Base-by-base conservation (phyloP, 1,284 basidiomycete genomes). In the Phaffia rhodozyma region DNA sequence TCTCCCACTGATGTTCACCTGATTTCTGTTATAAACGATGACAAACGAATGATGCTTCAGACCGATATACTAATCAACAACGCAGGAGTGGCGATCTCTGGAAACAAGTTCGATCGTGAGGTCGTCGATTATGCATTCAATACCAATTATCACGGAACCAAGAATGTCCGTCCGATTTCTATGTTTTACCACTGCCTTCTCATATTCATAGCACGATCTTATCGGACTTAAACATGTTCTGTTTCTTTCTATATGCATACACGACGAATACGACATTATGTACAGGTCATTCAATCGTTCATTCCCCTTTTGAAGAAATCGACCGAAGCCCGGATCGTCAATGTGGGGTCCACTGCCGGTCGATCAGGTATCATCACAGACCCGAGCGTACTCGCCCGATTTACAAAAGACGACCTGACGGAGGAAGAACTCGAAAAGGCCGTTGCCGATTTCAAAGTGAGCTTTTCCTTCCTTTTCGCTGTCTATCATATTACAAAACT, bases 21-120 rank as follows among this genome's bases (percentile, higher is more conserved):
- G 51, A 53, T 53, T 18, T 53, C 20, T 6, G 25, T 53, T 53
- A 25, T 30, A 20, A 30, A 53, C 20, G 51, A 53, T 25, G 51
- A 53, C 2, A 11, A 25, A 13, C 51, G 51, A 53, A 16, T 43
- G 21, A 43, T 38, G 6, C 38, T 23, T 1, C 23, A 71, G 52
- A 59, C 72, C 23, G 70, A 72, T 60, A 65, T 72, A 53, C 66
- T 71, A 21, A 63, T 74, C 56, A 69, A 69, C 62, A 74, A 74
- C 66, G 71, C 72, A 48, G 72, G 72, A 9, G 68, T 73, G 20
- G 72, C 72, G 1, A 61, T 72, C 52, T 66, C 68, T 18, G 72
- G 71, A 34, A 69, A 71, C 21, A 18, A 25, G 3, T 62, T 61
- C 58, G 69, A 74, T 50, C 66, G 32, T 53, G 58, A 70, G 23